phyloP scores from a whole-genome alignment of 2,329 filamentous ascomycete genomes.

The Pseudogymnoascus sp. region DNA sequence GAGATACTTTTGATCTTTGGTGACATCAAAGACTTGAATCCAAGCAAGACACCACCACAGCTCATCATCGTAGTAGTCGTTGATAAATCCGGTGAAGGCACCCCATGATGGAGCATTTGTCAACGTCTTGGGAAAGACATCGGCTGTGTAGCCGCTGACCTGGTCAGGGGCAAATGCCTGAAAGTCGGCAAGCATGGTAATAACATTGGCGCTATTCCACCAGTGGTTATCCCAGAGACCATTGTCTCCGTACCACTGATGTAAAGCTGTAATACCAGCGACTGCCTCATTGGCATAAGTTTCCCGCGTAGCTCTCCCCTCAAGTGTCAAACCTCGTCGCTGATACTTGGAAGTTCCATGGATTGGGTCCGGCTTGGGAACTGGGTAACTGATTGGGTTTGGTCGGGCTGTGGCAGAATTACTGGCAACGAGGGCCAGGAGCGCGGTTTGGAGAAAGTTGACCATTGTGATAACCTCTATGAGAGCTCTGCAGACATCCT shows the following conservation, averaged over 20 bases:
- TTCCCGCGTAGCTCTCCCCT: slow-evolving; percentile 13
- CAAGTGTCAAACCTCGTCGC: slow-evolving; percentile 6
- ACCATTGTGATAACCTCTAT: not conserved
- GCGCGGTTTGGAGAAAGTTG: not conserved
- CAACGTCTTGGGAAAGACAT: slow-evolving; percentile 22
- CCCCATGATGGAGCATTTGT: slow-evolving; percentile 18
- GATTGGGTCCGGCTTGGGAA: not conserved
- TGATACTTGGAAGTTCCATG: slow-evolving; percentile 1
- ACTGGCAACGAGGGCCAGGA: not conserved
- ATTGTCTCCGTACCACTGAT: slow-evolving; percentile 51
- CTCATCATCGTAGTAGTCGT: slow-evolving; percentile 53
- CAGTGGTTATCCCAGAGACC: slow-evolving; percentile 60
- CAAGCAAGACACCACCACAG: slow-evolving; percentile 58
- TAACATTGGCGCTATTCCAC: slow-evolving; percentile 66
- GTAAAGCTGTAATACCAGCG: slow-evolving; percentile 40
- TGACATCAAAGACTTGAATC: slow-evolving; percentile 50
- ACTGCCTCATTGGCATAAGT: slow-evolving; percentile 23
- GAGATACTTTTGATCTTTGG: slow-evolving; percentile 45
- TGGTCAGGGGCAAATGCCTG: slow-evolving; percentile 22
- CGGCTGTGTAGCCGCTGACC: slow-evolving; percentile 16
- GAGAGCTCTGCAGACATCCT: not conserved
- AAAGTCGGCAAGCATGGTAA: slow-evolving; percentile 56
- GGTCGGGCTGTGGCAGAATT: not conserved
- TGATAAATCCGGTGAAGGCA: slow-evolving; percentile 40
- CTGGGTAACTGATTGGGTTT: not conserved